Percentiles rank a stretch among this genome's conserved stretches.
Evolutionary conservation across 306 rosid species (phyloP).

Genomic region (Quercus aquifolioides): DNA sequence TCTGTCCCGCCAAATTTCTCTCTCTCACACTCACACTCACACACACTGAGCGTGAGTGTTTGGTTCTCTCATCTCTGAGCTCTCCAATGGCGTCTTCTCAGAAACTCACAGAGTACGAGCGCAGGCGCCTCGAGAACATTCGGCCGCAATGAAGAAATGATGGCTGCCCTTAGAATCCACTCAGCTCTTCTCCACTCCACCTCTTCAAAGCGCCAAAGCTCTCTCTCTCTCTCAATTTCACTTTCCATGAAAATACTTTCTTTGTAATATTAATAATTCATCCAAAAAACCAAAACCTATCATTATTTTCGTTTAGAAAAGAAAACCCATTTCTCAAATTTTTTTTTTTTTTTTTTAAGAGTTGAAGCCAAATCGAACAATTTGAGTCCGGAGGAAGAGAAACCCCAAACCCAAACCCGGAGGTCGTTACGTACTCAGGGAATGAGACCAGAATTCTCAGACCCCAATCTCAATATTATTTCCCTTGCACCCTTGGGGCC

Average conservation of each 20-base stretch:
- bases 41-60: no score
- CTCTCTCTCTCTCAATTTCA: not conserved
- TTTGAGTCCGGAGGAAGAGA: not conserved
- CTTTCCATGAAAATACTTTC: not conserved
- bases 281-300: not conserved
- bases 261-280: not conserved
- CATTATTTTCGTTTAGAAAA: not conserved
- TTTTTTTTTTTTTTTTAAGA: conserved; percentile 14
- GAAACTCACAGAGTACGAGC: conserved; percentile 62
- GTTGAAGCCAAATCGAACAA: conserved; percentile 45
- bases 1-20: no score
- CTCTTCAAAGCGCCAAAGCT: conserved; percentile 49
- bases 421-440: no score
- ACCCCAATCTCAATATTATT: no score
- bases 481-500: no score
- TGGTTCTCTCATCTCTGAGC: no score
- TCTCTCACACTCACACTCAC: no score
- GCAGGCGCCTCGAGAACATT: conserved; percentile 72
- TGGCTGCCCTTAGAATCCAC: conserved; percentile 77
- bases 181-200: conserved; percentile 46
- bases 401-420: no score
- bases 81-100: no score
- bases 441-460: no score
- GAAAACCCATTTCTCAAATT: not conserved
- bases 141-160: conserved; percentile 77